These are phyloP conservation scores for Nematodospora valgi DNA, from an alignment of 805 yeast genomes.

Conservation along the genomic window DNA sequence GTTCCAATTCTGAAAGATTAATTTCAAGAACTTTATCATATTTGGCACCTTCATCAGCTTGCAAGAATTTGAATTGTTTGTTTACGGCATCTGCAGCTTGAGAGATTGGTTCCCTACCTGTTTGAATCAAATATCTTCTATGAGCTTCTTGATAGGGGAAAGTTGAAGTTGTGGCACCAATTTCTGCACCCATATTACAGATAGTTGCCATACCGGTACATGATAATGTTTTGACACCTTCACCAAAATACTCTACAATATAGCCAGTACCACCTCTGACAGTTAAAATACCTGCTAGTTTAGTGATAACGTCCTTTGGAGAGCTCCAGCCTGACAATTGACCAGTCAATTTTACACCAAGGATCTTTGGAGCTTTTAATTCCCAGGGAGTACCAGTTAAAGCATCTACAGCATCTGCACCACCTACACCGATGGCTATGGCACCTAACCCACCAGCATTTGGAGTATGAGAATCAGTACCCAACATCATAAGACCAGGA, in stretches of 20 bases:
- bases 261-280: conserved; percentile 98
- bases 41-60: conserved; percentile 84
- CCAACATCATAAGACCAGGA: conserved; percentile 96
- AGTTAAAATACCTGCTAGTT: conserved; percentile 86
- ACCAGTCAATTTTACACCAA: conserved; percentile 94
- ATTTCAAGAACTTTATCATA: conserved; percentile 93
- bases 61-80: conserved; percentile 56
- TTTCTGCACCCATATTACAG: conserved; percentile 99
- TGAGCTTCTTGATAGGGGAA: conserved; percentile 91
- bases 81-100: conserved; percentile 68
- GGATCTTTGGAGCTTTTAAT: conserved; percentile 90
- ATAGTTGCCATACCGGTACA: conserved; percentile 99
- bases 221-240: conserved; percentile 82
- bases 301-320: conserved; percentile 94
- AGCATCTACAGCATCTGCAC: conserved; percentile 99
- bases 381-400: conserved; percentile 98
- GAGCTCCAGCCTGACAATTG: conserved; percentile 89
- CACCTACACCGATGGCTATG: conserved; percentile 98
- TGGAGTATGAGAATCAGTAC: conserved; percentile 98
- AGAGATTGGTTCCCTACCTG: conserved; percentile 81
- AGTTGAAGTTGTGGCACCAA: conserved; percentile 97
- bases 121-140: conserved; percentile 74
- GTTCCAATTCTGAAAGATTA: conserved; percentile 82
- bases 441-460: conserved; percentile 99
- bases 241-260: conserved; percentile 95